These are phyloP conservation scores for Deakozyma indianensis DNA, from an alignment of 805 yeast genomes.

Conservation along the genomic window DNA sequence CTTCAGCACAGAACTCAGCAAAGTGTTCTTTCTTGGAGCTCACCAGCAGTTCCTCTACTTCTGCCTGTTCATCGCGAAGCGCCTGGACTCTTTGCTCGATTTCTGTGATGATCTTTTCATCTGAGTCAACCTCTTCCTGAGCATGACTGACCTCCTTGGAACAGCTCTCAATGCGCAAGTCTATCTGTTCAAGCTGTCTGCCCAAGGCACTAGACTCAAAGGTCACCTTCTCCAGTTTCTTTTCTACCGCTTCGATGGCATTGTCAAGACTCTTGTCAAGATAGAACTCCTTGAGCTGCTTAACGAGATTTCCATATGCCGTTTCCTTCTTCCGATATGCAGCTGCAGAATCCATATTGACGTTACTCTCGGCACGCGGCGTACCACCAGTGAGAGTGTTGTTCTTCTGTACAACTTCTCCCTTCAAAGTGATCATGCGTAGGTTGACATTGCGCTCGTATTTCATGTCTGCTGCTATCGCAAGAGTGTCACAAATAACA, in stretches of 20 bases:
- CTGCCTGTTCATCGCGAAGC: constrained; percentile 8
- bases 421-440: constrained; percentile 70
- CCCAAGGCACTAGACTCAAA: neutral
- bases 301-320: neutral
- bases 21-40: constrained; percentile 12
- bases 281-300: constrained; percentile 1
- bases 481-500: constrained; percentile 58
- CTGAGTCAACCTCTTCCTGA: neutral
- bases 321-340: neutral
- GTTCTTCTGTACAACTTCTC: constrained; percentile 68
- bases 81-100: neutral
- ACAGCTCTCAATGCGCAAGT: neutral
- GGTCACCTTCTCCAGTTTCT: neutral
- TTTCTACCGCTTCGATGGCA: neutral
- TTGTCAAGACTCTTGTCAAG: neutral
- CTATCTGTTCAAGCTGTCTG: neutral
- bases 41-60: constrained; percentile 16
- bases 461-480: constrained; percentile 53
- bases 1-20: constrained; percentile 37
- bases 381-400: constrained; percentile 90
- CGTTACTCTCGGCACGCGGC: neutral
- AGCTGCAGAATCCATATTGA: constrained; percentile 1
- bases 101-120: neutral
- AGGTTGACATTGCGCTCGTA: constrained; percentile 47
- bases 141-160: constrained; percentile 6